Conservation (phyloP, 1,139 yeast species). For the Suhomyces guaymorum region DNA sequence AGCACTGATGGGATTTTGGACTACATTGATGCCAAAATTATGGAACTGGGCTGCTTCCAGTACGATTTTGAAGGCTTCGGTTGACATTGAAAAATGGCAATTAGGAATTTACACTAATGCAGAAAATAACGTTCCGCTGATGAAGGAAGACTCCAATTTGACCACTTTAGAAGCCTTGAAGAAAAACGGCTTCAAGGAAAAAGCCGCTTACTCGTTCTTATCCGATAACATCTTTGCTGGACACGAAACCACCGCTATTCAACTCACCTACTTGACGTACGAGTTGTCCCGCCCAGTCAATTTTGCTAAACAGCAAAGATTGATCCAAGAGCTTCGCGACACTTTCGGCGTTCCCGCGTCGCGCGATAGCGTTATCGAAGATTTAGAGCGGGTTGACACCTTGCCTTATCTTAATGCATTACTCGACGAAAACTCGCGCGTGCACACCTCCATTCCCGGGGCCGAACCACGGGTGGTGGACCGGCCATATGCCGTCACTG, state of each 20-base stretch:
- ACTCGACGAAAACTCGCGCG: slow-evolving; percentile 56
- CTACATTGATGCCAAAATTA: slow-evolving; percentile 58
- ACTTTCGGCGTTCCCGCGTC: slow-evolving; percentile 34
- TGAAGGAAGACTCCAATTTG: slow-evolving; percentile 20
- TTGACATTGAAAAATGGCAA: slow-evolving; percentile 53
- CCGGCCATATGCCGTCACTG: slow-evolving; percentile 21
- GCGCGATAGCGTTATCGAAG: slow-evolving; percentile 27
- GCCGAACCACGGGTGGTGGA: slow-evolving; percentile 63
- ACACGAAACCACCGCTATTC: slow-evolving; percentile 75
- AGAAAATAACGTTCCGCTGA: slow-evolving; percentile 30
- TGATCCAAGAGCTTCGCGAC: slow-evolving; percentile 44
- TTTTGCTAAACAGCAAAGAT: slow-evolving; percentile 38
- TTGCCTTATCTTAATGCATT: slow-evolving; percentile 60
- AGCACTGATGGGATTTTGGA: slow-evolving; percentile 70
- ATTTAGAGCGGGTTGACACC: slow-evolving; percentile 46
- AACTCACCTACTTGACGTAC: slow-evolving; percentile 59
- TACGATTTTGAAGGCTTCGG: slow-evolving; percentile 39
- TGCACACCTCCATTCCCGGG: slow-evolving; percentile 75
- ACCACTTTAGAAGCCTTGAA: slow-evolving; percentile 41
- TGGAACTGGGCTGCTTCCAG: slow-evolving; percentile 53
- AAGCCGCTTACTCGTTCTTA: slow-evolving; percentile 42
- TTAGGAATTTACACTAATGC: slow-evolving; percentile 42
- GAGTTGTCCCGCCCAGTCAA: slow-evolving; percentile 57
- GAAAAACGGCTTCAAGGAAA: slow-evolving; percentile 32
- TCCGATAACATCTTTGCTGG: slow-evolving; percentile 60